Evolutionary conservation across 2,329 filamentous ascomycete genomes (phyloP).

Genomic region (Trichoderma lentiforme): DNA sequence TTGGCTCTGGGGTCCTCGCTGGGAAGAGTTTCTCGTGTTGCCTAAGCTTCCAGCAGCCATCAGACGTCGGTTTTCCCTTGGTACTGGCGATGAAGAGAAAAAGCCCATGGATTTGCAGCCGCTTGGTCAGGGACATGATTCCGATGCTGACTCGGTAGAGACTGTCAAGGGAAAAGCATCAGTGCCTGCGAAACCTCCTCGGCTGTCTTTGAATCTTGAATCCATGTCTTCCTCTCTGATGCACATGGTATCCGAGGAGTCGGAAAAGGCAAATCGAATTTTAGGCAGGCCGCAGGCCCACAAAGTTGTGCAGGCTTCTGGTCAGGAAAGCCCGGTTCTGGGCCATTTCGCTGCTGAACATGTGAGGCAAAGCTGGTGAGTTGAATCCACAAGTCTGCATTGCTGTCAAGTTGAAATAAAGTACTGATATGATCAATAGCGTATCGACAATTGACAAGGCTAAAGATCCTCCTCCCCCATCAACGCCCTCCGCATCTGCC

Average conservation of each 20-base stretch:
- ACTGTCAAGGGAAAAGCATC: slow-evolving; percentile 19
- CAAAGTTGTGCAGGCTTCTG: not conserved
- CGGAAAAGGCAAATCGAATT: not conserved
- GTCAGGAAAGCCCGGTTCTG: not conserved
- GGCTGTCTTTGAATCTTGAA: slow-evolving; percentile 34
- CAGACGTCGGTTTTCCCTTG: slow-evolving; percentile 16
- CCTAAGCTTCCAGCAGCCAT: slow-evolving; percentile 32
- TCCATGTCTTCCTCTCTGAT: slow-evolving; percentile 26
- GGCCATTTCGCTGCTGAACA: not conserved
- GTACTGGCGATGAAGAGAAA: not conserved
- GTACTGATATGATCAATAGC: not conserved
- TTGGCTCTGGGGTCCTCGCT: slow-evolving; percentile 35
- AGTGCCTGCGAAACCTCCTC: slow-evolving; percentile 23
- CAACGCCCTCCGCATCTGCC: not conserved
- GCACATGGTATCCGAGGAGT: slow-evolving; percentile 19
- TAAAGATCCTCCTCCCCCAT: not conserved
- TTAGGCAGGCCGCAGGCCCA: not conserved
- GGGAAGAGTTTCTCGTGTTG: slow-evolving; percentile 38
- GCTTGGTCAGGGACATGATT: slow-evolving; percentile 1
- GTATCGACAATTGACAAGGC: not conserved
- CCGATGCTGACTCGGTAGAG: slow-evolving; percentile 25
- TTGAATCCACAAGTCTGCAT: not conserved
- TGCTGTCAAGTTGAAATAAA: not conserved
- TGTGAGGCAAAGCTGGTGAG: not conserved
- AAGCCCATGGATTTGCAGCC: not conserved